Base-by-base conservation (phyloP, 169 alveolate genomes). In the Theileria sp. region DNA sequence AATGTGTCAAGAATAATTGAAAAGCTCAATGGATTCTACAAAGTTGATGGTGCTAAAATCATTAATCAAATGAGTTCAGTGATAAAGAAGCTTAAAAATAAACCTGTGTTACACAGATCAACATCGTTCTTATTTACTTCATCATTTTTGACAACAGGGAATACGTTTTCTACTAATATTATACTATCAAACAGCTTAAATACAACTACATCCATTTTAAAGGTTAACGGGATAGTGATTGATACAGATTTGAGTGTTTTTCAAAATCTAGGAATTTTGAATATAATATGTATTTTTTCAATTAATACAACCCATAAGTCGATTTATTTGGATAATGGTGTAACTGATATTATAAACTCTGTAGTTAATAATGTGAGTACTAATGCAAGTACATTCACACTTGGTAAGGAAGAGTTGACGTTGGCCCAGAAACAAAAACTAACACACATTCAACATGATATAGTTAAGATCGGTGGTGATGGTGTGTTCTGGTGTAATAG, bases 231-330 rank as follows among this genome's bases (percentile, higher is more conserved):
- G 34, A 21, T 64, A 21, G 72, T 64, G 25, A 64, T 64, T 28
- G 72, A 64, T 38, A 64, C 72, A 15, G 72, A 64, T 13, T 64
- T 64, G 50, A n/a, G 38, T n/a, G n/a, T 3, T 28, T 64, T 64
- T 64, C 72, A 64, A 15, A 64, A 64, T 21, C 50, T 64, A 21
- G 72, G 72, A 7, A 64, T 64, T 28, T 19, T 64, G 38, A 64
- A 64, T 38, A 15, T 64, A 38, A 25, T 64, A 9, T 64, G 72
- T 21, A 1, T 21, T 7, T 64, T 64, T 25, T 19, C 72, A 3
- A 15, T 8, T 44, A 15, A 13, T 44, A 4, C 54, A 44, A 13
- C 54, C 54, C 1, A 2, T 7, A 44, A 44, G 54, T 44, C 19
- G 12, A 13, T 0, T 44, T 10, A 0, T 10, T 13, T 44, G 54